Evolutionary conservation across 225 moss, liverwort and hornwort species (phyloP), one percentile per base, ranked within the genome.

Genomic region (Polytrichum commune): DNA sequence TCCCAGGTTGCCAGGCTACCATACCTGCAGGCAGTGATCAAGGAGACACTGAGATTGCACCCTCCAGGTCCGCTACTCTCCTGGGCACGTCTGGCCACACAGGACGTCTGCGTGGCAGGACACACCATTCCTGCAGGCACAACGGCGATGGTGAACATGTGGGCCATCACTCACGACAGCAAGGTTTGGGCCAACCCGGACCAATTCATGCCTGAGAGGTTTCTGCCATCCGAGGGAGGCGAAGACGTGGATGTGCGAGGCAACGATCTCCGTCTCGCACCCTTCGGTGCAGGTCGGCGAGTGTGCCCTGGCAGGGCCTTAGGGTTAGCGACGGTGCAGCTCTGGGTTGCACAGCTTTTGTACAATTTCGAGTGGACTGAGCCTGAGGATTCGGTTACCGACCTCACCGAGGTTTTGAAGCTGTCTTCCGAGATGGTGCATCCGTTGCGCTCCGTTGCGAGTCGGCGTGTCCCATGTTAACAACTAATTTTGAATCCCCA

Each of bases 341-440:
- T 91, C 0, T 93, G 91, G 93, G 25, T 86, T 0, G 93, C 90
- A 3, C 75, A 74, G 0, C 53, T 93, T 0, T 24, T 93, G 7
- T 88, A 93, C 28, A 82, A 86, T 22, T 90, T 85, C 38, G 25
- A 76, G 0, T 93, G 93, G 93, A 54, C 69, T n/a, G 70, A 75
- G 63, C 9, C 70, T 0, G 30, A 18, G 0, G 35, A 35, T 65
- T 27, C 86, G 0, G 78, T 91, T 1, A 84, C 93, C 0, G 72
- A 80, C 56, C 63, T 93, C 26, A 75, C 61, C 0, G 88, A 91
- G 27, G 82, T 88, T 7, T 54, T 91, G 8, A 90, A 90, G 55
- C 79, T 93, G 5, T 90, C 91, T 0, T 93, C 90, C 19, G 91
- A 93, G 67, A 93, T 93, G 93, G 82, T 78, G 0, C 29, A 27